Base-by-base conservation (phyloP, 768 basidiomycete genomes). In the Dioszegia aurantiaca region DNA sequence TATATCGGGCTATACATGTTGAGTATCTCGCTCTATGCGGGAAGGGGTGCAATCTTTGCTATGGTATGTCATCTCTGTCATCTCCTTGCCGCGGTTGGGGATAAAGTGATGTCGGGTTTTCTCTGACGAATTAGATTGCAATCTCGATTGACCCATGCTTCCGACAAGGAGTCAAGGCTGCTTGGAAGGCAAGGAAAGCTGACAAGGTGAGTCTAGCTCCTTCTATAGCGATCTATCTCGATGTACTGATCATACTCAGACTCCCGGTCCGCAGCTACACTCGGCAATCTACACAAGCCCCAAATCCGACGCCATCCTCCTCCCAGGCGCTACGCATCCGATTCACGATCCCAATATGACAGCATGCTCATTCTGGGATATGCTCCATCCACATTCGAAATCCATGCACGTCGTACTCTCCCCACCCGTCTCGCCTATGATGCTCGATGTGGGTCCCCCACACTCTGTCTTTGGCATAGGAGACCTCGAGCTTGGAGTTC, bases 291-390 rank as follows among this genome's bases (percentile, higher is more conserved):
- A 6, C 33, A 33, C 14, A 6, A 33, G 33, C 33, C 33, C 33
- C 33, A 33, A 6, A 6, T 6, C 33, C 33, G 8, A 6, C 33
- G 8, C 33, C 14, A 33, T 33, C 40, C 26, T n/a, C 33, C 31
- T 19, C 16, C 11, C 51, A 3, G 24, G 36, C 36, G 1, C 33
- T 51, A n/a, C n/a, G n/a, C 33, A 16, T 23, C 19, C 17, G n/a
- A 30, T 6, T 24, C 27, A 31, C 19, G 31, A 48, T 16, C 12
- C 28, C 14, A 27, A 11, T 6, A 21, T 19, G 8, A 21, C 31
- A 10, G 51, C 36, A 27, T 53, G 51, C 17, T 53, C 51, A 40
- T 53, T 53, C 39, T 40, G 51, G 24, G 51, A 53, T 6, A 53
- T 53, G 51, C 23, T 51, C n/a, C 36, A 36, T 3, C 24, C 48